Evolutionary conservation across 495 filamentous ascomycete genomes (phyloP), one percentile per base, ranked within the genome.

Genomic region (Lasiosphaeria miniovina): DNA sequence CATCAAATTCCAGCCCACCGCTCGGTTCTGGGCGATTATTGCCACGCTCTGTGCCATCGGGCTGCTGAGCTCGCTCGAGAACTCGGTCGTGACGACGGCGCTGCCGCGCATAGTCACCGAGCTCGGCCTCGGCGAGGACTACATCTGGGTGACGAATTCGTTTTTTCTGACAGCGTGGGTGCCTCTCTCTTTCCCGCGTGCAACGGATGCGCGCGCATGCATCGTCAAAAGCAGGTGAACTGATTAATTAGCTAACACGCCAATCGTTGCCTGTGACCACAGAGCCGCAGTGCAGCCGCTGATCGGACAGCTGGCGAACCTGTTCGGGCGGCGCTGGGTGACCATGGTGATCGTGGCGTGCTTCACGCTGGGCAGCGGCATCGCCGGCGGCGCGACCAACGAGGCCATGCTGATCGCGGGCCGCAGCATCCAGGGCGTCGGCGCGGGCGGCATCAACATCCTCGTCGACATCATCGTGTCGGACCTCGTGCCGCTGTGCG

Each of bases 341-440:
- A 54, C 45, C 33, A 34, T 67, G 7, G 8, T 17, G 12, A 50
- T 68, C 0, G 58, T 79, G 12, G 49, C 59, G 60, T 11, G 82
- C 54, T 75, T 76, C 63, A 57, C 64, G 32, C 52, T 78, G 10
- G 81, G 80, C 10, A 74, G 77, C 15, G 73, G 76, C 12, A 69
- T 82, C 7, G 57, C 63, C 24, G 75, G 75, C 0, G 65, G 65
- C 36, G 69, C 76, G 4, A 60, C 58, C 0, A 66, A 45, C 36
- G 68, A 65, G 11, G 62, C 58, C 1, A 90, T 90, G 84, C 80
- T 95, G 55, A 81, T 95, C 45, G 81, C 81, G 1, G 90, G 88
- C n/a, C 76, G 91, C 63, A 84, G 85, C 0, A 75, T 96, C 45
- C 90, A 96, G 67, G 91, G 91, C 56, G 73, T 87, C 33, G 91